Evolutionary conservation across 2,329 filamentous ascomycete species (phyloP), one percentile per base, ranked within the genome.

Genomic region (Verticillium nonalfalfae): DNA sequence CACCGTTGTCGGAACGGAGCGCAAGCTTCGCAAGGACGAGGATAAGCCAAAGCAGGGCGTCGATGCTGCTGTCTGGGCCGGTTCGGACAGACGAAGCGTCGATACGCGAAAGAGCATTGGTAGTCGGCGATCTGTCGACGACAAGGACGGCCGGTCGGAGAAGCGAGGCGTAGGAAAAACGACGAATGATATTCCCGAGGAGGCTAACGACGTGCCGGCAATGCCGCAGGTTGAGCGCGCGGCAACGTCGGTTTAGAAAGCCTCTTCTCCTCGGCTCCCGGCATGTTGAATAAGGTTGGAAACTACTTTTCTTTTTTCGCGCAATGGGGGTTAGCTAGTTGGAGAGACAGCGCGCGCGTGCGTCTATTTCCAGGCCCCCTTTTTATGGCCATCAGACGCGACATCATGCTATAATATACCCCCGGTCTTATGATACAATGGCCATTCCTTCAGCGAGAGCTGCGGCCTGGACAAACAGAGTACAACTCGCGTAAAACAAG

Each of bases 1-100:
- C 39, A 67, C 62, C n/a, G 69, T 72, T 4, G 63, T 76, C 26
- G 68, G 65, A 6, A 65, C 59, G 34, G 62, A 69, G 61, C 62
- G 67, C 64, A 62, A 66, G 55, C 66, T 66, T 7, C 63, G 57
- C 54, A 64, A 65, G 61, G 59, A 55, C 58, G 66, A 68, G 31
- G 59, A 63, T 50, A 61, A 66, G 58, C 62, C 61, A 21, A 65
- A 64, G 62, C 55, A 65, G 34, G 61, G 62, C 2, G 35, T 18
- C 21, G 35, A 56, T n/a, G 9, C 31, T 14, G 9, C 31, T 14
- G 18, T 7, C 21, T 26, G 58, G 14, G 13, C 33, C 15, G 56
- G 58, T 35, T 33, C 26, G 3, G 58, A 59, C 2, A 35, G 31
- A 33, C 38, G 58, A n/a, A 33, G 26, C n/a, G 14, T 31, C 14